Conservation (phyloP, 2,329 filamentous ascomycete genomes). For the Fusarium ambrosium region DNA sequence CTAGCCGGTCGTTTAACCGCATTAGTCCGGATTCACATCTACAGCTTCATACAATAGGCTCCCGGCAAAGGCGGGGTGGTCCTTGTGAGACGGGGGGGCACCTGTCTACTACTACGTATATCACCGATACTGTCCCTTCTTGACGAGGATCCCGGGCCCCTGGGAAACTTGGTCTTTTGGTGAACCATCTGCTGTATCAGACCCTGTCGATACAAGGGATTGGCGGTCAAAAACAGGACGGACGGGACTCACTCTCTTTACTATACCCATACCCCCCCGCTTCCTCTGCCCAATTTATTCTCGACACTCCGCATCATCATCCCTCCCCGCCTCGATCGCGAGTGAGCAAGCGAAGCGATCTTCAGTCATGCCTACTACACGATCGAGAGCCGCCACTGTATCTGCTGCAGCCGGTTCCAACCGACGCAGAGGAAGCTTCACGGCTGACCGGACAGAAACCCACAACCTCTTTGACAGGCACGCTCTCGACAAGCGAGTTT, state of each 20-base stretch:
- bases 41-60: slow-evolving; percentile 42
- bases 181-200: slow-evolving; percentile 48
- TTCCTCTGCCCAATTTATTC: slow-evolving; percentile 37
- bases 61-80: slow-evolving; percentile 44
- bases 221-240: slow-evolving; percentile 39
- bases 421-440: slow-evolving; percentile 44
- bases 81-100: slow-evolving; percentile 44
- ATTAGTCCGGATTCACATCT: slow-evolving; percentile 41
- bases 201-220: slow-evolving; percentile 45
- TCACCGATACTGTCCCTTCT: slow-evolving; percentile 22
- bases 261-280: slow-evolving; percentile 15
- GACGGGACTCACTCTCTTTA: slow-evolving; percentile 41
- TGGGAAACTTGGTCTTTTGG: slow-evolving; percentile 28
- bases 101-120: slow-evolving; percentile 24
- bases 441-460: slow-evolving; percentile 36
- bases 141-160: slow-evolving; percentile 42
- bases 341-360: slow-evolving; percentile 13
- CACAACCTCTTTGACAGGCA: slow-evolving; percentile 30
- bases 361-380: slow-evolving; percentile 42
- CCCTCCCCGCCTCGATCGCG: slow-evolving; percentile 29
- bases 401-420: slow-evolving; percentile 36
- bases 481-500: slow-evolving; percentile 57
- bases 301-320: slow-evolving; percentile 27
- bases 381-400: slow-evolving; percentile 44
- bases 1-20: slow-evolving; percentile 43